phyloP scores from a whole-genome alignment of 257 asterid species.

The Knoxia roxburghii region DNA sequence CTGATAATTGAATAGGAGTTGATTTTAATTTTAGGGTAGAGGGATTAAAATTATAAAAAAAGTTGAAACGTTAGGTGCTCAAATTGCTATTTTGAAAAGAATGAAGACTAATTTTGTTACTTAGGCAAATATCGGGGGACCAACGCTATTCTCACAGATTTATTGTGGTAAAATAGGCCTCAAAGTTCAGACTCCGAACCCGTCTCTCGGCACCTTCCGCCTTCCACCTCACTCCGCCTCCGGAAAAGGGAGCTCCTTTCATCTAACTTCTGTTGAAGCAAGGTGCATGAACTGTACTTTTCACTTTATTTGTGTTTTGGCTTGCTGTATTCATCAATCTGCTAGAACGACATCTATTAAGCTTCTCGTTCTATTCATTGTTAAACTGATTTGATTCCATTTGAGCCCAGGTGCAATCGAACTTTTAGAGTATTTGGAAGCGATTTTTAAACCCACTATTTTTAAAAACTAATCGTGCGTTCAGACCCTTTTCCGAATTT shows the following conservation, averaged over 20 bases:
- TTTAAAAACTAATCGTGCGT: background rate
- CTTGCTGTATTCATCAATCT: no score
- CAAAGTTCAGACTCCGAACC: no score
- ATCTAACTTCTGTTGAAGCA: background rate
- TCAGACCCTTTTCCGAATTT: background rate
- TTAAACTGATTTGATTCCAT: background rate
- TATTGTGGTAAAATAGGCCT: no score
- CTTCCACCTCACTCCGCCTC: background rate
- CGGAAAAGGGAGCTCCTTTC: background rate
- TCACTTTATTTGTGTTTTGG: background rate
- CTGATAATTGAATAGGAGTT: no score
- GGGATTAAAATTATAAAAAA: no score
- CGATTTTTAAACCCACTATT: background rate
- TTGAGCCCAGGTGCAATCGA: background rate
- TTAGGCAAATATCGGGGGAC: no score
- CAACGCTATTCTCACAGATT: no score
- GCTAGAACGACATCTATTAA: no score
- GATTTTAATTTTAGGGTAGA: no score
- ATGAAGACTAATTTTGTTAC: no score
- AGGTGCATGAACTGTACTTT: background rate
- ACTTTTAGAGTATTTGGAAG: background rate
- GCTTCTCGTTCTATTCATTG: background rate
- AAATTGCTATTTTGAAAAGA: no score
- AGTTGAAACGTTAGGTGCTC: no score
- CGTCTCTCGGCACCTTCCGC: background rate